phyloP scores from a whole-genome alignment of 768 basidiomycete species.

The Russula sp. region DNA sequence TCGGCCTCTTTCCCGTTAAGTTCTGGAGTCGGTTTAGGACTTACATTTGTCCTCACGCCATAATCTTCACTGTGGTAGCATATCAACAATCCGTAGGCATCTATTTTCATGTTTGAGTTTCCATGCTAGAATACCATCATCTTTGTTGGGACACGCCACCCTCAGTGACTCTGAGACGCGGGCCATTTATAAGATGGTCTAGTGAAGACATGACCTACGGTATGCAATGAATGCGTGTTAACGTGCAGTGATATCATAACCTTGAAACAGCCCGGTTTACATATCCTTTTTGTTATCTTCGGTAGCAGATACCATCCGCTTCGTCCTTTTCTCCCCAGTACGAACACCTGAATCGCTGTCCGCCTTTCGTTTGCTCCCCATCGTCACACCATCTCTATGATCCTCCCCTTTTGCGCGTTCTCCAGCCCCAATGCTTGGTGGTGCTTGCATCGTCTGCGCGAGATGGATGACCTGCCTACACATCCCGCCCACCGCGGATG shows the following conservation, averaged over 20 bases:
- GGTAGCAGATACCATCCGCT: slow-evolving; percentile 37
- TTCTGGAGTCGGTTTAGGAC: background rate
- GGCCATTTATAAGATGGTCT: too few relatives aligned
- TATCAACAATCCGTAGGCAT: background rate
- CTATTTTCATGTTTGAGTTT: background rate
- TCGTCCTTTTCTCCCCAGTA: slow-evolving; percentile 32
- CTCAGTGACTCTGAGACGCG: too few relatives aligned
- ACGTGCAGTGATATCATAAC: background rate
- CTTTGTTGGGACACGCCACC: background rate
- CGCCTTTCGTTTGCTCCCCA: slow-evolving; percentile 29
- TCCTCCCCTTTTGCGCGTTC: slow-evolving; percentile 22
- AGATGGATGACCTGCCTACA: slow-evolving; percentile 54
- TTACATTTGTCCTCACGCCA: background rate
- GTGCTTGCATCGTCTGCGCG: background rate
- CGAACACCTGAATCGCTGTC: slow-evolving; percentile 16
- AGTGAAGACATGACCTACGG: too few relatives aligned
- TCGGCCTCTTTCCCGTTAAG: background rate
- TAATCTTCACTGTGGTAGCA: background rate
- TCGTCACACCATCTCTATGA: slow-evolving; percentile 11
- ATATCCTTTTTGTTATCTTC: background rate
- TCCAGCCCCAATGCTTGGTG: slow-evolving; percentile 21
- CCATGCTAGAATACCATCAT: background rate
- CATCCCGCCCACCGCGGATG: slow-evolving; percentile 51
- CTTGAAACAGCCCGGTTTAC: background rate
- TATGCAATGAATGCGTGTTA: background rate